Evolutionary conservation across 352 stramenopile genomes (phyloP).

Genomic region (Globisporangium megalacanthum): DNA sequence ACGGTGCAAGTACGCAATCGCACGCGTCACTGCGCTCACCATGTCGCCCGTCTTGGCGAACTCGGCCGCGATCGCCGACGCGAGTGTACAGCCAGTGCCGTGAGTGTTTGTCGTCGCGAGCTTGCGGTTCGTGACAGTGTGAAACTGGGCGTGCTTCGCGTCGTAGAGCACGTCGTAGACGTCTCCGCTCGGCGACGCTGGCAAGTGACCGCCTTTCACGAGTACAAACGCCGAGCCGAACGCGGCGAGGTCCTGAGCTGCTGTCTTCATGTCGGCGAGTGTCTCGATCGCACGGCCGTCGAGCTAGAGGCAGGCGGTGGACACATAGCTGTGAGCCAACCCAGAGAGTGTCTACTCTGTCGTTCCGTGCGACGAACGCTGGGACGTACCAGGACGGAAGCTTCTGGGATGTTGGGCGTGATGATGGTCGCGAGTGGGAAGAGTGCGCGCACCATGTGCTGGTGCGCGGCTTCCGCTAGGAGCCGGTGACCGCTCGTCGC

Average conservation of each 20-base stretch:
- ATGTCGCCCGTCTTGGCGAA: slow-evolving; percentile 59
- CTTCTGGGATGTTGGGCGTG: slow-evolving; percentile 94
- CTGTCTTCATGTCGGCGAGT: slow-evolving; percentile 65
- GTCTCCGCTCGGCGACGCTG: slow-evolving; percentile 2
- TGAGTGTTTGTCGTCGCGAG: slow-evolving; percentile 42
- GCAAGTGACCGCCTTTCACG: slow-evolving; percentile 90
- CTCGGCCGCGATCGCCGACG: slow-evolving; percentile 85
- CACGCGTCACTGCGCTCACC: slow-evolving; percentile 21
- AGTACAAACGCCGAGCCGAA: slow-evolving; percentile 74
- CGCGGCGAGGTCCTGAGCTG: slow-evolving; percentile 63
- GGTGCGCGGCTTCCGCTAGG: slow-evolving; percentile 68
- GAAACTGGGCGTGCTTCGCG: slow-evolving; percentile 11
- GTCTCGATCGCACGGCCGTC: slow-evolving; percentile 31
- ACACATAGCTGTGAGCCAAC: too few relatives aligned
- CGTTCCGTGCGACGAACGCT: background rate
- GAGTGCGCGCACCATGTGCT: slow-evolving; percentile 64
- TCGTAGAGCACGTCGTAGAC: slow-evolving; percentile 41
- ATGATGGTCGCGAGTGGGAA: slow-evolving; percentile 88
- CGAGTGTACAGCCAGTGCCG: slow-evolving; percentile 94
- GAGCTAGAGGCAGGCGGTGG: slow-evolving; percentile 21
- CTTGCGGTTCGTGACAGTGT: slow-evolving; percentile 30
- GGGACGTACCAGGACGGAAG: slow-evolving; percentile 71
- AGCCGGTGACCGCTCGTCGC: slow-evolving; percentile 84
- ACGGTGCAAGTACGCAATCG: slow-evolving; percentile 40
- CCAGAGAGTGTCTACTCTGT: too few relatives aligned